Base-by-base conservation (phyloP, 2,329 filamentous ascomycete genomes). In the Mollisiaceae sp. region DNA sequence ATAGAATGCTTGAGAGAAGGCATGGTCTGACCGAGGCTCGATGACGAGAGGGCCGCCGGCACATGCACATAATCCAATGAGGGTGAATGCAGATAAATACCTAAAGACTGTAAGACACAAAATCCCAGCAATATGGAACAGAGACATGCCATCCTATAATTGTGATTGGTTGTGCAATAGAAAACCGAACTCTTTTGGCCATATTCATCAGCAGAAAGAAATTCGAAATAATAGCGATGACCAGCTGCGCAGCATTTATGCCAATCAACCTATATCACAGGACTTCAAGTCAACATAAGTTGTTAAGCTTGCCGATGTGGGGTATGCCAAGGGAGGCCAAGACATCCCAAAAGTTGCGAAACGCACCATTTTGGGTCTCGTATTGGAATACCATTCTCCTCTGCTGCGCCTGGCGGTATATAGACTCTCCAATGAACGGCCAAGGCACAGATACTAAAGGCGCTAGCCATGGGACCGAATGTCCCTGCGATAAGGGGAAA, bases 371-470 rank as follows among this genome's bases (percentile, higher is more conserved):
- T 70, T 0, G 93, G 93, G 76, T 97, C 93, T 0, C 70, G 47
- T 63, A 91, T 83, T 27, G 85, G 86, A 0, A 86, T 73, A 8
- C 86, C 85, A 14, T 82, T 71, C 52, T 80, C 81, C 65, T 85
- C 88, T 1, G 82, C 75, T 5, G 83, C 79, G 0, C 81, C 80
- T 0, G 83, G 81, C 0, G 77, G 75, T 5, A 85, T 78, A 58
- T 81, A 81, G 75, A 89, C 85, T 66, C 91, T 84, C 94, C 93
- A 97, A 24, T 87, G 87, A 35, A 88, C 89, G 1, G 92, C 91
- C n/a, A 97, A 82, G 8, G 93, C 92, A 67, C 91, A 93, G 65
- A 97, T 93, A 64, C 91, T 94, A 78, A 95, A 91, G 36, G 95
- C 89, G 65, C 94, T 97, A 2, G 94, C 94, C 11, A 97, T 86